Percentiles rank a stretch among this genome's conserved stretches.
Evolutionary conservation across 2,329 filamentous ascomycete genomes (phyloP).

Genomic region (Fusarium dimerum): DNA sequence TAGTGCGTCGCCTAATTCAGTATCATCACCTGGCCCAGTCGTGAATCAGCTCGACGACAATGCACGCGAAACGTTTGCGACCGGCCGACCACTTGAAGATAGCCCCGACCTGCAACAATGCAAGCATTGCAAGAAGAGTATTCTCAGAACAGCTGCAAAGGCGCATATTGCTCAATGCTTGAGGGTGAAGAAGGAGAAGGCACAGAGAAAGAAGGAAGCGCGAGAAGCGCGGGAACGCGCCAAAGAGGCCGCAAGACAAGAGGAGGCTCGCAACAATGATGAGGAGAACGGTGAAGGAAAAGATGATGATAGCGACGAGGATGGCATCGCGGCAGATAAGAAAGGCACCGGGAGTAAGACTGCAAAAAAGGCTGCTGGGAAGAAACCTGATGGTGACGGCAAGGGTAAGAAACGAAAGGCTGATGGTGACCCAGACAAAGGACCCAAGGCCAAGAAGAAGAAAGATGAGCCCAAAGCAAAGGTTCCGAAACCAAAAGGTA

Average conservation of each 20-base stretch:
- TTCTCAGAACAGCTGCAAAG: conserved; percentile 73
- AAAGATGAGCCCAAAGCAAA: conserved; percentile 90
- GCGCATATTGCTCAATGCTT: conserved; percentile 83
- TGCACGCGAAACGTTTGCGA: conserved; percentile 77
- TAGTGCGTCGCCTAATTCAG: conserved; percentile 43
- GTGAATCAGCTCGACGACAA: conserved; percentile 73
- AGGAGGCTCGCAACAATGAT: conserved; percentile 55
- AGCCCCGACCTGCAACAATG: conserved; percentile 78
- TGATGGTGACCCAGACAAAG: conserved; percentile 76
- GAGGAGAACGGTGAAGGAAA: conserved; percentile 50
- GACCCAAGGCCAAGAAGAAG: conserved; percentile 88
- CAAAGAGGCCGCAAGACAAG: conserved; percentile 60
- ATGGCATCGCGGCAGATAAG: conserved; percentile 45
- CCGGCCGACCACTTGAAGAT: conserved; percentile 80
- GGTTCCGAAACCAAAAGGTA: conserved; percentile 79
- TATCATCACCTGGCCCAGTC: conserved; percentile 54
- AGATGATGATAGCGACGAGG: conserved; percentile 49
- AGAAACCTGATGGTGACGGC: conserved; percentile 66
- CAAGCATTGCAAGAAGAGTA: conserved; percentile 91
- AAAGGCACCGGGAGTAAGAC: conserved; percentile 43
- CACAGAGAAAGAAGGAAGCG: conserved; percentile 74
- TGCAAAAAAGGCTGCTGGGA: conserved; percentile 65
- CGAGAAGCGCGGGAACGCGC: conserved; percentile 69
- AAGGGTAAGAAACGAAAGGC: conserved; percentile 80
- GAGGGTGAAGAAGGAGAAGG: conserved; percentile 80